Evolutionary conservation across 148 eudicot genomes (phyloP).

Genomic region (Arctostaphylos glauca): DNA sequence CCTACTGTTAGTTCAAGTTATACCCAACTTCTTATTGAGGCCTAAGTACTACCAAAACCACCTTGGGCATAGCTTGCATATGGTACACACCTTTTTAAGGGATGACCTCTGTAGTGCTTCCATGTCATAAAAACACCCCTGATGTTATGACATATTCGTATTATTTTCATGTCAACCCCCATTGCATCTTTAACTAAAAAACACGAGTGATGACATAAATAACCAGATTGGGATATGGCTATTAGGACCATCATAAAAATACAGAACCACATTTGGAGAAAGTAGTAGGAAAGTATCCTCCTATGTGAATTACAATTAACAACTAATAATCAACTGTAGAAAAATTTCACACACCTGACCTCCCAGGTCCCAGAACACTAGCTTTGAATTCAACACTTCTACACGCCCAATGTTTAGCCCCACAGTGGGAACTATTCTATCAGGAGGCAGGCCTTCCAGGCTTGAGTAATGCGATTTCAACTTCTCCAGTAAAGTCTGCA

Average conservation of each 20-base stretch:
- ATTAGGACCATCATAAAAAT: not conserved
- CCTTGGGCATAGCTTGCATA: not conserved
- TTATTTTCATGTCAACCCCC: not conserved
- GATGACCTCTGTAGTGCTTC: not conserved
- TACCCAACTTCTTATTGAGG: not conserved
- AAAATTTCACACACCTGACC: slow-evolving; percentile 71
- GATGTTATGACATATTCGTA: not conserved
- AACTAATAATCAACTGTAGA: slow-evolving; percentile 2
- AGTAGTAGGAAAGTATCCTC: slow-evolving; percentile 6
- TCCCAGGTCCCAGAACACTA: slow-evolving; percentile 99
- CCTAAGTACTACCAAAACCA: not conserved
- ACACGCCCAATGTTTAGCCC: slow-evolving; percentile 97
- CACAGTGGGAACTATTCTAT: slow-evolving; percentile 96
- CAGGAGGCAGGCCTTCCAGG: slow-evolving; percentile 88
- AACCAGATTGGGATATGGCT: not conserved
- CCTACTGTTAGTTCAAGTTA: not conserved
- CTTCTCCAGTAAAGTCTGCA: slow-evolving; percentile 87
- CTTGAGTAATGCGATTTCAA: slow-evolving; percentile 83
- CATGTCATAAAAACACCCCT: not conserved
- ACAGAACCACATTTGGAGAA: not conserved
- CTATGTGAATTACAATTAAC: not conserved
- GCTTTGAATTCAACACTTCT: slow-evolving; percentile 85
- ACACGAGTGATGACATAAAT: not conserved
- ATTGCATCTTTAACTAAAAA: not conserved
- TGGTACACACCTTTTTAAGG: not conserved